Evolutionary conservation across 192 early-diverging fungal species (phyloP), one percentile per base, ranked within the genome.

Genomic region (Hyaloraphidium curvatum): DNA sequence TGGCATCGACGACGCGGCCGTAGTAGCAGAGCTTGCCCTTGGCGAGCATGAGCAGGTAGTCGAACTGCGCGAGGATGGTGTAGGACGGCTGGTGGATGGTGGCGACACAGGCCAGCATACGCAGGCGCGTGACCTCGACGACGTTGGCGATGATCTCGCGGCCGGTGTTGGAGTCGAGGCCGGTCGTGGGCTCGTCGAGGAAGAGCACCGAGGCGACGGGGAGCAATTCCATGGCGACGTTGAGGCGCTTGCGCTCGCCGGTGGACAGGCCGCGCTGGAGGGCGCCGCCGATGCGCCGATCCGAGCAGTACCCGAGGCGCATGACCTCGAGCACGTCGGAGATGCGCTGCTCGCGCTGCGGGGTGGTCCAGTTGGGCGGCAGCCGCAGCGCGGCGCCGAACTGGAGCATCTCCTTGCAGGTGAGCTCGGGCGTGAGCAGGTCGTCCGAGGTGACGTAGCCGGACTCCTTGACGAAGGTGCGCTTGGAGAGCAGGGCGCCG

Each of bases 141-240:
- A 3, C 9, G 28, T 53, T 53, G 4, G 11, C 52, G 29, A 28
- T 53, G n/a, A 53, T 17, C 17, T 53, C 52, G 17, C 52, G 27
- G n/a, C 62, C 61, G 1, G 55, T 57, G 50, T 56, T 61, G 2
- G 62, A 51, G 51, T 68, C 66, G 22, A 74, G 65, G 5, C 66
- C 66, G 33, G 28, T 29, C 13, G 55, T 52, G 14, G 57, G 57
- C 57, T 58, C 57, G 33, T 58, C 57, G 13, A 61, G 50, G 19
- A 29, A 51, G 5, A 60, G 17, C 16, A 58, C 51, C 16, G 52
- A 27, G 13, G 57, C 31, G 13, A 37, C 57, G 29, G 57, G 19
- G 13, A 58, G 52, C 4, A 58, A 28, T 51, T 58, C 57, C 55
- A 55, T 53, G 17, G 57, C 57, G 37, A 58, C 48, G 37, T 48